Percentiles rank a stretch among this genome's conserved stretches.
phyloP scores from a whole-genome alignment of 78 protist species.

The Polysphondylium violaceum region DNA sequence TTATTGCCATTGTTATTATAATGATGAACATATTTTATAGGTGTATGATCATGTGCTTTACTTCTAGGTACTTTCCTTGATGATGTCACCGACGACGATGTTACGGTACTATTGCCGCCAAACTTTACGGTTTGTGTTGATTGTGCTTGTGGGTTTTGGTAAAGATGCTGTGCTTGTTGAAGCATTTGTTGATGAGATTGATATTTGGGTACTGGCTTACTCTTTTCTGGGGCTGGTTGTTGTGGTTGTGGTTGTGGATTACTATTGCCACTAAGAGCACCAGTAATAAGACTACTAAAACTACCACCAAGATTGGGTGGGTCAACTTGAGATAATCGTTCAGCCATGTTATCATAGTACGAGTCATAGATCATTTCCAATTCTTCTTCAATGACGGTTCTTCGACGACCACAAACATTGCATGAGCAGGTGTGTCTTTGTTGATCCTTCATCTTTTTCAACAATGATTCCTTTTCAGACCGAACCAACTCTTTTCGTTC shows the following conservation, averaged over 20 bases:
- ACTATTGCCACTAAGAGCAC: not conserved
- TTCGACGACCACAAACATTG: slow-evolving; percentile 80
- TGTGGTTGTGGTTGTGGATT: not conserved
- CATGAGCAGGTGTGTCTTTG: slow-evolving; percentile 83
- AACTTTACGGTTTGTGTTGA: too few relatives aligned
- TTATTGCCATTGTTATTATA: not conserved
- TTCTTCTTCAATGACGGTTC: slow-evolving; percentile 82
- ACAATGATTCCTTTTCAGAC: slow-evolving; percentile 75
- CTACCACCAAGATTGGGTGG: too few relatives aligned
- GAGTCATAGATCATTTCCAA: slow-evolving; percentile 84
- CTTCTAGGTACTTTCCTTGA: too few relatives aligned
- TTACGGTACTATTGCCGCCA: too few relatives aligned
- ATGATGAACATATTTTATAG: too few relatives aligned
- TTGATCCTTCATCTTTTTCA: slow-evolving; percentile 81
- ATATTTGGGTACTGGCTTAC: not conserved
- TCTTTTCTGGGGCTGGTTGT: not conserved
- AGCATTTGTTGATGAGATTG: too few relatives aligned
- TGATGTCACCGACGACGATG: too few relatives aligned
- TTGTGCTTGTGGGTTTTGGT: too few relatives aligned
- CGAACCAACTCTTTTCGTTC: slow-evolving; percentile 66
- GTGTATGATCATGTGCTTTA: too few relatives aligned
- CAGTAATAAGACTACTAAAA: too few relatives aligned
- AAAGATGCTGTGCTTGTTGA: too few relatives aligned
- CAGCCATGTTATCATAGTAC: slow-evolving; percentile 71
- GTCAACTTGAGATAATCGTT: not conserved